Base-by-base conservation (phyloP, 805 yeast species). In the Suhomyces faveliae region DNA sequence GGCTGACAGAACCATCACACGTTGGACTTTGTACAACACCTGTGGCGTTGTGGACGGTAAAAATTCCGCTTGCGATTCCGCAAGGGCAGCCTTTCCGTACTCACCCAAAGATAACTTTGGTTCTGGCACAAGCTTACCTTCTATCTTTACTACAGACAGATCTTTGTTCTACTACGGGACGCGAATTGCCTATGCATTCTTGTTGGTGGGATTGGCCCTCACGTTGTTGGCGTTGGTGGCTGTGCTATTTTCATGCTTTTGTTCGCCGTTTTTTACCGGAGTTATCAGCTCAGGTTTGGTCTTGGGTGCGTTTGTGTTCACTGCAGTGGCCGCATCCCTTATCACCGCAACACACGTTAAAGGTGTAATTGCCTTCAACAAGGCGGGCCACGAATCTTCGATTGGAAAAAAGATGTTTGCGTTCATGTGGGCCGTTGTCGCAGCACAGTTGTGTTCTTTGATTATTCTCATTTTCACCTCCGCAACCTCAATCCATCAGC, bases 361-460 rank as follows among this genome's bases (percentile, higher is more conserved):
- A 56, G 86, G 84, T 5, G 74, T 75, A 44, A 63, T 73, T 33
- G 71, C 71, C 2, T 83, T 81, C 63, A 66, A 63, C 9, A 55
- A 69, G 37, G 71, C 64, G 25, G 78, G 79, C n/a, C 59, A 64
- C 15, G 13, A 47, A 13, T 73, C 85, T 1, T 61, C 54, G 3
- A 35, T 83, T 35, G 84, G 85, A 11, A 61, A 67, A 7, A 73
- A 72, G 37, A 68, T 76, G 62, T 72, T 85, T 62, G 89, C 81
- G 11, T 77, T 84, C 50, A 66, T 81, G 30, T 87, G 95, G 95
- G 63, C 83, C 3, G 62, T 78, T 5, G 74, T 74, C 8, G 49
- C 54, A 46, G 41, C 49, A 19, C 51, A 51, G 48, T 27, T 57
- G 50, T 35, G 50, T 55, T 40, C 51, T 56, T 44, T 49, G 45